Evolutionary conservation across 1,284 basidiomycete species (phyloP).

Genomic region (Thecaphora thlaspeos): DNA sequence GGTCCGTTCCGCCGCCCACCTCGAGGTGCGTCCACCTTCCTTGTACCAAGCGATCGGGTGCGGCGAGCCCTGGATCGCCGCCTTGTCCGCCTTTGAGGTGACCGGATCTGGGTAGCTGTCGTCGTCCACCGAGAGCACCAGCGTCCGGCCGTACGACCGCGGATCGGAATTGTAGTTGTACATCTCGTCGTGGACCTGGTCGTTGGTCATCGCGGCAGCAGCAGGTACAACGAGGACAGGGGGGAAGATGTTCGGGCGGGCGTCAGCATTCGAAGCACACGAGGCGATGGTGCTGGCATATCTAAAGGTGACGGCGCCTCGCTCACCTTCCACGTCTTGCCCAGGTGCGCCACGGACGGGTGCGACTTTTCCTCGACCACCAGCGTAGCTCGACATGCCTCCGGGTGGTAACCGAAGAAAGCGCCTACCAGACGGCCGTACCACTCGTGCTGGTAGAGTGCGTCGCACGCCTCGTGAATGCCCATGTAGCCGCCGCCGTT

Average conservation of each 20-base stretch:
- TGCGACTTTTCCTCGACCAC: slow-evolving; percentile 34
- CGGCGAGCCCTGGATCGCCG: slow-evolving; percentile 23
- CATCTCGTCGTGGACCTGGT: slow-evolving; percentile 36
- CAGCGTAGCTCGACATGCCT: slow-evolving; percentile 15
- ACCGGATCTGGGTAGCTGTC: slow-evolving; percentile 32
- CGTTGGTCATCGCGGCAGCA: too few species aligned
- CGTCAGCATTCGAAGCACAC: too few species aligned
- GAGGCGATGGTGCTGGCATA: too few species aligned
- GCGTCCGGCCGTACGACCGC: slow-evolving; percentile 25
- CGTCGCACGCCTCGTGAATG: slow-evolving; percentile 45
- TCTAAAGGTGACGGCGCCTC: too few species aligned
- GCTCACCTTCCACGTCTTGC: slow-evolving; percentile 13
- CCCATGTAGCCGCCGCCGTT: slow-evolving; percentile 47
- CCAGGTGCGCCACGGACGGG: slow-evolving; percentile 37
- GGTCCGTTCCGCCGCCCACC: slow-evolving; percentile 39
- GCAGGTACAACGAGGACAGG: too few species aligned
- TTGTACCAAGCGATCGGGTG: slow-evolving; percentile 52
- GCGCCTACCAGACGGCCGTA: slow-evolving; percentile 44
- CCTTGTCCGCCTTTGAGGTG: slow-evolving; percentile 17
- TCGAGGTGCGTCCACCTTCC: slow-evolving; percentile 37
- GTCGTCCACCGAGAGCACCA: slow-evolving; percentile 40
- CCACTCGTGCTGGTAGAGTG: slow-evolving; percentile 37
- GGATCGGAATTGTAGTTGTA: slow-evolving; percentile 47
- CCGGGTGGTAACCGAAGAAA: slow-evolving; percentile 43
- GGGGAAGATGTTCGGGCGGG: too few species aligned